phyloP scores from a whole-genome alignment of 2,329 filamentous ascomycete species.

The Aspergillus persii region DNA sequence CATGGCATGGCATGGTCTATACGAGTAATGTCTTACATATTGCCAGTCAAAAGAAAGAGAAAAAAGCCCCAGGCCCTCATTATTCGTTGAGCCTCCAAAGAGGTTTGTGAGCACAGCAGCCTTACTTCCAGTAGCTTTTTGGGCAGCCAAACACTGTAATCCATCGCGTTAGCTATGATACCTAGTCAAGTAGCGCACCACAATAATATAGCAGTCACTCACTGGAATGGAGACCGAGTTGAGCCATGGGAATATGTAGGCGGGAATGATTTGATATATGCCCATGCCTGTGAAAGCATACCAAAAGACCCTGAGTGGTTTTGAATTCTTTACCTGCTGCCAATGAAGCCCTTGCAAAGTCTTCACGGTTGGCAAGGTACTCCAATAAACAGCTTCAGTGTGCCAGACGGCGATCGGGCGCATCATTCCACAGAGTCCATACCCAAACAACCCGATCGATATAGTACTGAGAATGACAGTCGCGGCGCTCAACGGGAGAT shows the following conservation, averaged over 20 bases:
- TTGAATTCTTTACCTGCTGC: not conserved
- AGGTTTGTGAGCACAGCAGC: not conserved
- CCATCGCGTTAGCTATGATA: not conserved
- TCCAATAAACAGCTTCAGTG: constrained; percentile 58
- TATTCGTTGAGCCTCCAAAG: not conserved
- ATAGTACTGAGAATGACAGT: constrained; percentile 53
- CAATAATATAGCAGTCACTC: too few relatives aligned
- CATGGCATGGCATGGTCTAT: not conserved
- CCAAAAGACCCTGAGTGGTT: not conserved
- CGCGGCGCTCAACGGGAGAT: constrained; percentile 2
- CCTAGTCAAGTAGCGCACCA: too few relatives aligned
- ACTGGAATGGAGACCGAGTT: not conserved
- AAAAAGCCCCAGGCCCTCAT: not conserved
- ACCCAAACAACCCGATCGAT: constrained; percentile 57
- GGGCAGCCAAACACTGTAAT: not conserved
- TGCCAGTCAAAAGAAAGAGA: not conserved
- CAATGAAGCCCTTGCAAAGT: not conserved
- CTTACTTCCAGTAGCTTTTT: not conserved
- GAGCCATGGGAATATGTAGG: not conserved
- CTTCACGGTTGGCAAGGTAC: constrained; percentile 23
- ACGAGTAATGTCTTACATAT: not conserved
- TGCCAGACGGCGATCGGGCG: constrained; percentile 57
- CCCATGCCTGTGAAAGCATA: not conserved
- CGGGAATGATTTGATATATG: not conserved
- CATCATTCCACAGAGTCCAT: constrained; percentile 53